phyloP scores from a whole-genome alignment of 495 filamentous ascomycete species.

The Penicillium waksmanii region DNA sequence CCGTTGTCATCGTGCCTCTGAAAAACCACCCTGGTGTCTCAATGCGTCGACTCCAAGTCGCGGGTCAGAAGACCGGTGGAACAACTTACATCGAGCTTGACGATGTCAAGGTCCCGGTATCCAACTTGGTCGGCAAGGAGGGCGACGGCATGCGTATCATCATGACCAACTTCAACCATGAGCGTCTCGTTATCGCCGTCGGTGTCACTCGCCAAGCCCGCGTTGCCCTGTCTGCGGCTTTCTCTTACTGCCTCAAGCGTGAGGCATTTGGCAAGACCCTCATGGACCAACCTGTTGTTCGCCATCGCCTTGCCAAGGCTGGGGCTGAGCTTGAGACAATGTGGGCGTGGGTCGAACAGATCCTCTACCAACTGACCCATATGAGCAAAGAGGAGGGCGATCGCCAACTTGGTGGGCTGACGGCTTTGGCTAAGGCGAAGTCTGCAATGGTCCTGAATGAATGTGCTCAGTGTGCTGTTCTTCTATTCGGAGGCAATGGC shows the following conservation, averaged over 20 bases:
- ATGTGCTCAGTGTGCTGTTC: conserved; percentile 67
- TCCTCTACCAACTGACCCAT: conserved; percentile 69
- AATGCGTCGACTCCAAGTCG: conserved; percentile 66
- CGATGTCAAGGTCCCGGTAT: conserved; percentile 69
- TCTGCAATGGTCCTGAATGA: conserved; percentile 69
- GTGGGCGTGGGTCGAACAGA: conserved; percentile 76
- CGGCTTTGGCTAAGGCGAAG: conserved; percentile 71
- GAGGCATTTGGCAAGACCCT: conserved; percentile 77
- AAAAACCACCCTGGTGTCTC: conserved; percentile 63
- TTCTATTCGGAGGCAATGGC: conserved; percentile 75
- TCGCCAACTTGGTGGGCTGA: conserved; percentile 67
- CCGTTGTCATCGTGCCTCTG: conserved; percentile 68
- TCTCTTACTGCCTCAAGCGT: conserved; percentile 69
- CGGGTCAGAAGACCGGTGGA: conserved; percentile 63
- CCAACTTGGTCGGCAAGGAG: conserved; percentile 72
- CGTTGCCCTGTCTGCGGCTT: conserved; percentile 66
- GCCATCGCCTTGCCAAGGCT: conserved; percentile 70
- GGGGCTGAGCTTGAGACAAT: conserved; percentile 70
- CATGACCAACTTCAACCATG: conserved; percentile 87
- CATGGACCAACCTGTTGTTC: conserved; percentile 73
- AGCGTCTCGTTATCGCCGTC: conserved; percentile 68
- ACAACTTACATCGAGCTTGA: conserved; percentile 80
- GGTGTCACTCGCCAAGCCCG: conserved; percentile 63
- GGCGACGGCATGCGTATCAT: conserved; percentile 74
- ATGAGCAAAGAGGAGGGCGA: conserved; percentile 66